Percentiles rank a stretch among this genome's conserved stretches.
phyloP scores from a whole-genome alignment of 768 basidiomycete species.

The Suillus plorans region DNA sequence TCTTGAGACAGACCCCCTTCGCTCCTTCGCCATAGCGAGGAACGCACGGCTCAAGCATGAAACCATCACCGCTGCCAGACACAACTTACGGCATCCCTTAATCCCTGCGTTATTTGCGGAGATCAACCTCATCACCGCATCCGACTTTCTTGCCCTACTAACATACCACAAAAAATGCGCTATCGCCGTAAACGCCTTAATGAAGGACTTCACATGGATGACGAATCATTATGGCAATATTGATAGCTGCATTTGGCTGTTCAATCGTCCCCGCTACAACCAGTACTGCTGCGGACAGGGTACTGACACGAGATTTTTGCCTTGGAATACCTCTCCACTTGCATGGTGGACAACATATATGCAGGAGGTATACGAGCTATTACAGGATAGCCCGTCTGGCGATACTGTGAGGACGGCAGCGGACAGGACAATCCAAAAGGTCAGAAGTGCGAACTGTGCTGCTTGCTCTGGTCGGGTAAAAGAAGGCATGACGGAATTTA shows the following conservation, averaged over 20 bases:
- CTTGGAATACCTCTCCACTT: not conserved
- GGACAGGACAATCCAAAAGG: slow-evolving; percentile 6
- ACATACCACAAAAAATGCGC: slow-evolving; percentile 11
- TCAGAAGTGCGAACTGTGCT: not conserved
- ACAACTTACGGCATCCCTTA: slow-evolving; percentile 23
- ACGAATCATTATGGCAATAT: slow-evolving; percentile 8
- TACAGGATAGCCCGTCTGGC: slow-evolving; percentile 21
- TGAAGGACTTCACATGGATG: slow-evolving; percentile 11
- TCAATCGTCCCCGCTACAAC: not conserved
- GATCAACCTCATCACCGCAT: slow-evolving; percentile 21
- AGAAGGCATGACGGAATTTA: slow-evolving; percentile 17
- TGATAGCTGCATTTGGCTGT: slow-evolving; percentile 15
- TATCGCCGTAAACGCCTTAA: not conserved
- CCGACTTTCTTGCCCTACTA: slow-evolving; percentile 16
- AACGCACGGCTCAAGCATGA: slow-evolving; percentile 21
- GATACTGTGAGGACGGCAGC: slow-evolving; percentile 9
- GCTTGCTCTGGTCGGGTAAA: slow-evolving; percentile 11
- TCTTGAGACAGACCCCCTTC: slow-evolving; percentile 19
- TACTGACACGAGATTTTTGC: not conserved
- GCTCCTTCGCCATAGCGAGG: slow-evolving; percentile 28
- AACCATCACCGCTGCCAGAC: slow-evolving; percentile 23
- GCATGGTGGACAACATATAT: slow-evolving; percentile 27
- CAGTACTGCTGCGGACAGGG: slow-evolving; percentile 2
- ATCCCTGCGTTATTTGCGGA: slow-evolving; percentile 18
- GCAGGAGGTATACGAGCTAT: slow-evolving; percentile 11